These are phyloP conservation scores for Juncus effusus DNA, from an alignment of 176 grass and related monocot genomes.

Conservation along the genomic window DNA sequence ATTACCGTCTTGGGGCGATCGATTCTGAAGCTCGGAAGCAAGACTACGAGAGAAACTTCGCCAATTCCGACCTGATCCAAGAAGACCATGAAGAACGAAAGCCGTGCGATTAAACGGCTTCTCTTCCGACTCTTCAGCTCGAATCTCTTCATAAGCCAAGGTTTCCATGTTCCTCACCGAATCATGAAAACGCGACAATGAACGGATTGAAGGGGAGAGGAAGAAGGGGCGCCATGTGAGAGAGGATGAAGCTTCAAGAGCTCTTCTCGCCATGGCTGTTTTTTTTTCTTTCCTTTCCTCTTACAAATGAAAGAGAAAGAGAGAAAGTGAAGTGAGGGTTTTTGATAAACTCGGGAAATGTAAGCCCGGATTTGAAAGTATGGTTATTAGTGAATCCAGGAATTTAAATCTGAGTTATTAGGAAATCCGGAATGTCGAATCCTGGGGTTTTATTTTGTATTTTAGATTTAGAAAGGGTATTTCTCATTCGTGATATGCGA, in stretches of 20 bases:
- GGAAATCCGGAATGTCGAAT: too few relatives aligned
- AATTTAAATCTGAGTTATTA: too few relatives aligned
- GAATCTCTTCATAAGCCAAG: constrained; percentile 87
- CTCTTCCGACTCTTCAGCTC: constrained; percentile 45
- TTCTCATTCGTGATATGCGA: too few relatives aligned
- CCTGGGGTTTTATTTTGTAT: too few relatives aligned
- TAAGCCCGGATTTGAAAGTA: too few relatives aligned
- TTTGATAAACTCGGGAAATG: too few relatives aligned
- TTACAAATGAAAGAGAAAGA: too few relatives aligned
- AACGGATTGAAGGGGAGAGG: constrained; percentile 26
- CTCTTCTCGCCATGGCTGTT: constrained; percentile 50
- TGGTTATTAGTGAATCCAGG: too few relatives aligned
- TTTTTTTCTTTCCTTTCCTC: not conserved
- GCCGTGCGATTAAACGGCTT: constrained; percentile 57
- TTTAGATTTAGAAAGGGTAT: too few relatives aligned
- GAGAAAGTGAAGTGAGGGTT: too few relatives aligned
- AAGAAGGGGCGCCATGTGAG: constrained; percentile 48
- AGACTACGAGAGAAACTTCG: constrained; percentile 68
- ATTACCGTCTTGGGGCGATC: constrained; percentile 57
- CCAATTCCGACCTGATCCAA: constrained; percentile 92
- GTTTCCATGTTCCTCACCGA: constrained; percentile 45
- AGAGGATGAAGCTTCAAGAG: constrained; percentile 39
- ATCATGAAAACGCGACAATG: constrained; percentile 19
- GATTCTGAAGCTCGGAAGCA: constrained; percentile 58
- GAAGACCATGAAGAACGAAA: constrained; percentile 86